Conservation (phyloP, 768 basidiomycete species). For the Suillus brevipes region DNA sequence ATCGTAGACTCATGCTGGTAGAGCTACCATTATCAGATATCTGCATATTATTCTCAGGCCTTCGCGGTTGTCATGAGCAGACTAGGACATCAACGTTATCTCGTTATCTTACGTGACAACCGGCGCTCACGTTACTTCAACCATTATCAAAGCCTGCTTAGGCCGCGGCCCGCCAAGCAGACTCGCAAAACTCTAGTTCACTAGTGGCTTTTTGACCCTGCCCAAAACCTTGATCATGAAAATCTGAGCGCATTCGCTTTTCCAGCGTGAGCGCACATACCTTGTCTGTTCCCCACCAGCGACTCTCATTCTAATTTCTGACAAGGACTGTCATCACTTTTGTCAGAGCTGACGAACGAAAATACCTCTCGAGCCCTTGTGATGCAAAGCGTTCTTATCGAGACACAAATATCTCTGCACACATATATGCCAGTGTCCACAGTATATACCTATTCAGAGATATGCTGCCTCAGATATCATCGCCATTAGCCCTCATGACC, state of each 20-base stretch:
- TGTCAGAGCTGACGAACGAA: background rate
- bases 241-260: background rate
- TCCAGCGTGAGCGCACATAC: background rate
- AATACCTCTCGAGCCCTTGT: background rate
- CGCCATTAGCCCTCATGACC: background rate
- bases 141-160: background rate
- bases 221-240: background rate
- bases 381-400: background rate
- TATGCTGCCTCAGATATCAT: background rate
- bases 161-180: background rate
- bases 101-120: background rate
- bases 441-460: slow-evolving; percentile 1
- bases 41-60: background rate
- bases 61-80: background rate
- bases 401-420: slow-evolving; percentile 5
- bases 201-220: background rate
- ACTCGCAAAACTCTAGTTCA: too few species aligned
- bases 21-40: slow-evolving; percentile 3
- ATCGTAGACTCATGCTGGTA: slow-evolving; percentile 23
- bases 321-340: background rate
- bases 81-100: background rate
- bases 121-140: background rate
- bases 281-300: background rate
- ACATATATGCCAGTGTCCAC: background rate
- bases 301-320: background rate